These are phyloP conservation scores for Paxillus rubicundulus DNA, from an alignment of 768 basidiomycete genomes.

Conservation along the genomic window DNA sequence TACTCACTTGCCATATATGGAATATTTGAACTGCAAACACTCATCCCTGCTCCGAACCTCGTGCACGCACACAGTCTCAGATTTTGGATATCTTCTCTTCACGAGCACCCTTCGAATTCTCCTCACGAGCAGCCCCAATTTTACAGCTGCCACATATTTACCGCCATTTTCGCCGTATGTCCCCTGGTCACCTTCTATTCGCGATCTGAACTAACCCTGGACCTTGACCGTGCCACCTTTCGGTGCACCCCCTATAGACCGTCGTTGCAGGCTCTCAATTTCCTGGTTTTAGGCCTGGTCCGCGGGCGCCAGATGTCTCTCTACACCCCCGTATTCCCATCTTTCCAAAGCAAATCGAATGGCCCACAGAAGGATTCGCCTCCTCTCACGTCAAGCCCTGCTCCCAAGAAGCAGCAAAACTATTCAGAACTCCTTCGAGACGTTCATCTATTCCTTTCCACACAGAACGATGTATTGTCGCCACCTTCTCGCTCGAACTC, in stretches of 20 bases:
- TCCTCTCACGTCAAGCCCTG: background rate
- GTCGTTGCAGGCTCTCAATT: background rate
- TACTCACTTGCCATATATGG: too few species aligned
- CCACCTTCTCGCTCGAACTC: conserved; percentile 36
- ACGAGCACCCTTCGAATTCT: background rate
- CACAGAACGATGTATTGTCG: conserved; percentile 31
- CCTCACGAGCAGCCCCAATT: background rate
- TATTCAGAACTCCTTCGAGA: conserved; percentile 30
- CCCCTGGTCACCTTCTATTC: background rate
- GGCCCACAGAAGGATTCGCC: conserved; percentile 6
- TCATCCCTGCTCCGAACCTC: too few species aligned
- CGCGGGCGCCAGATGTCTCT: conserved; percentile 26
- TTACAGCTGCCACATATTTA: background rate
- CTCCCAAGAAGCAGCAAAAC: conserved; percentile 11
- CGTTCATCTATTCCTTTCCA: conserved; percentile 32
- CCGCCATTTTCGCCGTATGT: background rate
- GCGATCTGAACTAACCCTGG: background rate
- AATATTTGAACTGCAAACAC: too few species aligned
- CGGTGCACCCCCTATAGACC: background rate
- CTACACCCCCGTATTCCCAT: conserved; percentile 34
- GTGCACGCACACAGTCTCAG: too few species aligned
- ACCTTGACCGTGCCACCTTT: background rate
- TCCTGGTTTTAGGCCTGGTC: background rate
- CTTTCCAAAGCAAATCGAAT: conserved; percentile 11
- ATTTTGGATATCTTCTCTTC: background rate